Evolutionary conservation across 495 filamentous ascomycete species (phyloP).

Genomic region (Penicillium manginii): DNA sequence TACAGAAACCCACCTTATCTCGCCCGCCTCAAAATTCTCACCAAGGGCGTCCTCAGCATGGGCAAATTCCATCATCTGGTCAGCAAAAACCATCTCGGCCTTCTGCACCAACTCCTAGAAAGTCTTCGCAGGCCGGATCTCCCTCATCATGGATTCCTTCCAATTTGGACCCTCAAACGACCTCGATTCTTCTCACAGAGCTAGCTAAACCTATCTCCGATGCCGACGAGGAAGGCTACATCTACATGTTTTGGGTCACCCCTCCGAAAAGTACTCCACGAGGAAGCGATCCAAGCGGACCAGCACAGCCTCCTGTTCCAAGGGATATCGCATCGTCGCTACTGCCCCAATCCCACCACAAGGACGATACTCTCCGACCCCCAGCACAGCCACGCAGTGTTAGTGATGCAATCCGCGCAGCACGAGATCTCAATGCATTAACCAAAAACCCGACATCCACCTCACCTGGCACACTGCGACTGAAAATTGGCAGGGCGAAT

Average conservation of each 20-base stretch:
- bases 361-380: slow-evolving; percentile 22
- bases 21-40: slow-evolving; percentile 14
- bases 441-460: slow-evolving; percentile 33
- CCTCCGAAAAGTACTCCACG: slow-evolving; percentile 50
- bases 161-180: slow-evolving; percentile 63
- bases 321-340: slow-evolving; percentile 62
- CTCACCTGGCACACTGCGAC: slow-evolving; percentile 60
- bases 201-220: slow-evolving; percentile 80
- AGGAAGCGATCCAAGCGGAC: background rate
- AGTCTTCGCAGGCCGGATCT: slow-evolving; percentile 44
- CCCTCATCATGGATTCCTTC: slow-evolving; percentile 70
- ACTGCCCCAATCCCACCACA: slow-evolving; percentile 46
- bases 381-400: slow-evolving; percentile 55
- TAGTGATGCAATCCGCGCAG: slow-evolving; percentile 64
- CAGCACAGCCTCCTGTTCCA: slow-evolving; percentile 44
- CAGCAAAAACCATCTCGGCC: slow-evolving; percentile 20
- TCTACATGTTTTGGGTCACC: slow-evolving; percentile 96
- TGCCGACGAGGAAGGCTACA: slow-evolving; percentile 85
- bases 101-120: slow-evolving; percentile 12
- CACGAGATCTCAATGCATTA: slow-evolving; percentile 54
- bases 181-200: slow-evolving; percentile 69
- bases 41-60: slow-evolving; percentile 16
- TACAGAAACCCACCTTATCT: slow-evolving; percentile 15
- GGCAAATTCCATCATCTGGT: slow-evolving; percentile 10
- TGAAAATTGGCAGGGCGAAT: slow-evolving; percentile 90